Conservation (phyloP, 1,284 basidiomycete species). For the Phellopilus nigrolimitatus region DNA sequence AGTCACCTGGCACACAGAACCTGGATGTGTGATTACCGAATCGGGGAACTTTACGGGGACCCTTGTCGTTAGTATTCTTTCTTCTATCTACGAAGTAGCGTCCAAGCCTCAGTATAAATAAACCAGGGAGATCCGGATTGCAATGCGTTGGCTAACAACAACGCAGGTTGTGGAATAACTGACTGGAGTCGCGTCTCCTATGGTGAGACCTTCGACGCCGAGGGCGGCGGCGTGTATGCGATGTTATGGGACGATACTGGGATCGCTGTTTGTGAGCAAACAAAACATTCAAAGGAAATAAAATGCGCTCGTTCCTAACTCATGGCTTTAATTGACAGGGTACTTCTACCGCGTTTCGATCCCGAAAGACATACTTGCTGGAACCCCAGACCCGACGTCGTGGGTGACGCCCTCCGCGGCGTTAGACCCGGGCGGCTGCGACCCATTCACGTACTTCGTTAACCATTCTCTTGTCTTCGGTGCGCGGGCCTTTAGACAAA, state of each 20-base stretch:
- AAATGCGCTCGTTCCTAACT: not conserved
- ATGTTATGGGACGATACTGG: conserved; percentile 76
- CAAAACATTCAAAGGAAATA: conserved; percentile 1
- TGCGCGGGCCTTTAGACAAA: conserved; percentile 23
- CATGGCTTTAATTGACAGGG: conserved; percentile 37
- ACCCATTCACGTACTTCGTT: conserved; percentile 53
- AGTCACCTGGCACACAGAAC: conserved; percentile 56
- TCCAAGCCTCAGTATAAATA: not conserved
- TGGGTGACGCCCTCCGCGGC: conserved; percentile 67
- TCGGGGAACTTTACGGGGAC: conserved; percentile 57
- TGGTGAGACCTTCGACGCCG: conserved; percentile 63
- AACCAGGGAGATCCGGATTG: conserved; percentile 46
- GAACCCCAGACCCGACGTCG: conserved; percentile 47
- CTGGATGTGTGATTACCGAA: conserved; percentile 13
- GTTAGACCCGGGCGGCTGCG: conserved; percentile 50
- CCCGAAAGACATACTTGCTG: conserved; percentile 56
- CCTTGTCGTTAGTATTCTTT: conserved; percentile 40
- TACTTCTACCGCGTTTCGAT: conserved; percentile 70
- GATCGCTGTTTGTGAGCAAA: conserved; percentile 61
- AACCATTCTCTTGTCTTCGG: conserved; percentile 64
- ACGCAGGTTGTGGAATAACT: conserved; percentile 65
- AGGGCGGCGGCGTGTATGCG: conserved; percentile 72
- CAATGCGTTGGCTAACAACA: conserved; percentile 45
- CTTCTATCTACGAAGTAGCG: not conserved
- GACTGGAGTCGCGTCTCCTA: conserved; percentile 71